A percentile compares a stretch with the other conserved stretches of the same genome.
These are phyloP conservation scores for Penicillium sp. DNA, from an alignment of 2,329 filamentous ascomycete species.

Conservation along the genomic window DNA sequence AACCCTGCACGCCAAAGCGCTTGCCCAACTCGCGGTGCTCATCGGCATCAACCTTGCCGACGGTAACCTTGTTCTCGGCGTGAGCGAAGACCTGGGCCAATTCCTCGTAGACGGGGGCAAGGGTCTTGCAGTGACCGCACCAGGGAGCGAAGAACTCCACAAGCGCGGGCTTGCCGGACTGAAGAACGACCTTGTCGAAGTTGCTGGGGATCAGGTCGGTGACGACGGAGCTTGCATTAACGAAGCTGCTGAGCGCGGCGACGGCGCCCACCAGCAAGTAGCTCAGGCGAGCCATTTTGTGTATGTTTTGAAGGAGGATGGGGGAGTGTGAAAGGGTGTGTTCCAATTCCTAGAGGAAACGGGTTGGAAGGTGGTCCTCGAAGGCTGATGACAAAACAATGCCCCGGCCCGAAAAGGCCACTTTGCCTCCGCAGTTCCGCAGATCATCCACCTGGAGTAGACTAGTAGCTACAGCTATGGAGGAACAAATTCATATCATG, in stretches of 20 bases:
- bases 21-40: slow-evolving; percentile 82
- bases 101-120: slow-evolving; percentile 94
- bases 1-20: slow-evolving; percentile 87
- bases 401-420: slow-evolving; percentile 34
- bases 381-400: slow-evolving; percentile 29
- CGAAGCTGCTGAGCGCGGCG: slow-evolving; percentile 56
- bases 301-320: not conserved
- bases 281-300: slow-evolving; percentile 52
- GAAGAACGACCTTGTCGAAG: slow-evolving; percentile 87
- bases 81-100: slow-evolving; percentile 75
- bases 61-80: slow-evolving; percentile 75
- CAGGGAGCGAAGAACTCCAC: slow-evolving; percentile 98
- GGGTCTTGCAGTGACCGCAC: slow-evolving; percentile 99
- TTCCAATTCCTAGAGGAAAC: slow-evolving; percentile 2
- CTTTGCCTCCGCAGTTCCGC: slow-evolving; percentile 30
- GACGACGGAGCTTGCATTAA: slow-evolving; percentile 75
- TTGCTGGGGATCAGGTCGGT: slow-evolving; percentile 87
- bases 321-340: not conserved
- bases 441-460: slow-evolving; percentile 13
- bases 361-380: slow-evolving; percentile 5
- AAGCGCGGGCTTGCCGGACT: slow-evolving; percentile 91
- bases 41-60: slow-evolving; percentile 96
- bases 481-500: no score
- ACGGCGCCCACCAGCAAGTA: slow-evolving; percentile 53
- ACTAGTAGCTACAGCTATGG: not conserved